These are phyloP conservation scores for Trichoderma gamsii DNA, from an alignment of 495 filamentous ascomycete species.

Conservation along the genomic window DNA sequence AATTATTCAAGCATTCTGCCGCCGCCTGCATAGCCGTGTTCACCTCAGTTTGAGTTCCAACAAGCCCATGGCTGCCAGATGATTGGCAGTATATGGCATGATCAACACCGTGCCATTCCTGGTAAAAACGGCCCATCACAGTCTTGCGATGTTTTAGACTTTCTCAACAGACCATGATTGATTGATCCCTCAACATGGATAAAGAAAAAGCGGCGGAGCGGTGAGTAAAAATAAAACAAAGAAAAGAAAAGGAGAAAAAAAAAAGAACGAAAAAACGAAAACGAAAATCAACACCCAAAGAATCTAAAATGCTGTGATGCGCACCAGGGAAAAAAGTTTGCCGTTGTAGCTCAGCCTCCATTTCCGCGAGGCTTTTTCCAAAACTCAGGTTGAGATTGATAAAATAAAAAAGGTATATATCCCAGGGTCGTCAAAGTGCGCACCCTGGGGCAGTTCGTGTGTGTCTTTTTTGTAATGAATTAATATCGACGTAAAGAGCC, in stretches of 20 bases:
- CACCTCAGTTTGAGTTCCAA: not conserved
- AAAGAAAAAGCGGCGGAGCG: not conserved
- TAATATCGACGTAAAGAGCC: not conserved
- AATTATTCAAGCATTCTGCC: conserved; percentile 12
- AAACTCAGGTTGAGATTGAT: not conserved
- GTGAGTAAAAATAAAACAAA: not conserved
- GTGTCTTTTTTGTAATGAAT: not conserved
- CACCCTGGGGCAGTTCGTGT: not conserved
- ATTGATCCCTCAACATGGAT: not conserved
- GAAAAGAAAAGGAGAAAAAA: not conserved
- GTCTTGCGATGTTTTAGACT: not conserved
- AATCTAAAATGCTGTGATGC: conserved; percentile 4
- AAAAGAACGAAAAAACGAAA: not conserved
- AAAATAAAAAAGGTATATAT: not conserved
- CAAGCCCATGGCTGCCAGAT: not conserved
- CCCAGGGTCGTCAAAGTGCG: not conserved
- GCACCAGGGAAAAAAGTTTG: not conserved
- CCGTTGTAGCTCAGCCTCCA: conserved; percentile 1
- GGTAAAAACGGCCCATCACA: not conserved
- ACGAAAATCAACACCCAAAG: not conserved
- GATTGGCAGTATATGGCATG: not conserved
- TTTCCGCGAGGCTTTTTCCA: conserved; percentile 7
- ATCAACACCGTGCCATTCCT: not conserved
- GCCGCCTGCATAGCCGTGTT: not conserved
- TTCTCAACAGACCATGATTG: not conserved